Percentiles rank a stretch among this genome's conserved stretches.
These are phyloP conservation scores for Amoebophrya sp. DNA, from an alignment of 169 alveolate species.

Conservation along the genomic window DNA sequence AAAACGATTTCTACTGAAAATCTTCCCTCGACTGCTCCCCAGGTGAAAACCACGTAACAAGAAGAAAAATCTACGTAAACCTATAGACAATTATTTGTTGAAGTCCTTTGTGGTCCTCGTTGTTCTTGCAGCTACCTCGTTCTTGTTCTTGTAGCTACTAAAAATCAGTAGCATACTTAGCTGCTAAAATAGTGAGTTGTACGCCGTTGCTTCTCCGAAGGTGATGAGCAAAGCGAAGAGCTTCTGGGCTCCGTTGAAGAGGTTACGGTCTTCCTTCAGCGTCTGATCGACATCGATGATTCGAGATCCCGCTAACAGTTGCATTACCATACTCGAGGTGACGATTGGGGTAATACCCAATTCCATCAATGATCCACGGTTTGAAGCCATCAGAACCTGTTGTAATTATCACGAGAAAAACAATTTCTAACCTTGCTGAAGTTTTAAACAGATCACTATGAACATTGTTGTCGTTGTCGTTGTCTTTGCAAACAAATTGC, in stretches of 20 bases:
- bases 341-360: slow-evolving; percentile 67
- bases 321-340: slow-evolving; percentile 99
- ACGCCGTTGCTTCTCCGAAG: slow-evolving; percentile 98
- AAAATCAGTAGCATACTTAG: not conserved
- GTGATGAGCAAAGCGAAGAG: slow-evolving; percentile 96
- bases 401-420: no score
- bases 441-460: no score
- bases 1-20: not conserved
- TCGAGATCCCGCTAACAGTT: slow-evolving; percentile 97
- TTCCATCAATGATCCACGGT: slow-evolving; percentile 98
- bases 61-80: no score
- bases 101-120: no score
- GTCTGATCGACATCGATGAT: slow-evolving; percentile 96
- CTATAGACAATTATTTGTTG: no score
- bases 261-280: slow-evolving; percentile 93
- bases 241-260: slow-evolving; percentile 80
- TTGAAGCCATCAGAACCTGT: slow-evolving; percentile 92
- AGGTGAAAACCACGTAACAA: no score
- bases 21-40: no score
- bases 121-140: no score
- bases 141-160: no score
- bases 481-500: no score
- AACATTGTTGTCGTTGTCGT: no score
- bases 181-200: slow-evolving; percentile 73
- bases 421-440: no score